These are phyloP conservation scores for Ogataea corticis DNA, from an alignment of 805 yeast species.

Conservation along the genomic window DNA sequence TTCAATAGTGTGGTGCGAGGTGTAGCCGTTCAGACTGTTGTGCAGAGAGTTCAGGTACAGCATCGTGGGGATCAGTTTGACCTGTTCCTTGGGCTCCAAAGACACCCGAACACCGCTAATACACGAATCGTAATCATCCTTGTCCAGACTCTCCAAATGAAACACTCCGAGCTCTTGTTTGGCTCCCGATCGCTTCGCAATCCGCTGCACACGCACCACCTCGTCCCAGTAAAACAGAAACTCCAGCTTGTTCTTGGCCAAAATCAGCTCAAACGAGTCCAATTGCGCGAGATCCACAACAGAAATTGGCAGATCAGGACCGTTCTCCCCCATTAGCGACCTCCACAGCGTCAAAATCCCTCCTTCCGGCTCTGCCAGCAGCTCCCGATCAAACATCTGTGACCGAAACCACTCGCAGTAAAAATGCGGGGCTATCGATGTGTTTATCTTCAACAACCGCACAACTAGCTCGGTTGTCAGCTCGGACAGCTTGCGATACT, in stretches of 20 bases:
- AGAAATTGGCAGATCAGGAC: conserved; percentile 18
- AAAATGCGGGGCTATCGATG: conserved; percentile 18
- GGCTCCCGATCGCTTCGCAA: conserved; percentile 7
- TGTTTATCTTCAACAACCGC: conserved; percentile 8
- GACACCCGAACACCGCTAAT: conserved; percentile 24
- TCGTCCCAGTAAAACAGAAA: conserved; percentile 24
- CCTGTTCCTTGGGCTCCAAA: conserved; percentile 3
- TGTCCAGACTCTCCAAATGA: conserved; percentile 16
- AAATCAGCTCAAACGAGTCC: conserved; percentile 22
- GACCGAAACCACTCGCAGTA: conserved; percentile 31
- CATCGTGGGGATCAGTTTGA: conserved; percentile 25
- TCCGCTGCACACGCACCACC: conserved; percentile 13
- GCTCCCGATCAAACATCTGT: conserved; percentile 13
- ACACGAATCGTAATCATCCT: conserved; percentile 22
- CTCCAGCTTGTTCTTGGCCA: conserved; percentile 14
- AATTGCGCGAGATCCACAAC: conserved; percentile 15
- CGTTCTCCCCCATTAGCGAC: conserved; percentile 4
- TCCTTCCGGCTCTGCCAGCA: conserved; percentile 5
- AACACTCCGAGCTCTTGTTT: conserved; percentile 26
- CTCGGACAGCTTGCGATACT: conserved; percentile 23
- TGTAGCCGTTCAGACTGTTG: conserved; percentile 15
- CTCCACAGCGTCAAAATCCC: conserved; percentile 21
- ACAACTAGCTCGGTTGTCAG: conserved; percentile 11
- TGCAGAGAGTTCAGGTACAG: conserved; percentile 25
- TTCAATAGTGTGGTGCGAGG: conserved; percentile 17